Conservation (phyloP, 1,284 basidiomycete genomes). For the Mycosarcoma maydis region DNA sequence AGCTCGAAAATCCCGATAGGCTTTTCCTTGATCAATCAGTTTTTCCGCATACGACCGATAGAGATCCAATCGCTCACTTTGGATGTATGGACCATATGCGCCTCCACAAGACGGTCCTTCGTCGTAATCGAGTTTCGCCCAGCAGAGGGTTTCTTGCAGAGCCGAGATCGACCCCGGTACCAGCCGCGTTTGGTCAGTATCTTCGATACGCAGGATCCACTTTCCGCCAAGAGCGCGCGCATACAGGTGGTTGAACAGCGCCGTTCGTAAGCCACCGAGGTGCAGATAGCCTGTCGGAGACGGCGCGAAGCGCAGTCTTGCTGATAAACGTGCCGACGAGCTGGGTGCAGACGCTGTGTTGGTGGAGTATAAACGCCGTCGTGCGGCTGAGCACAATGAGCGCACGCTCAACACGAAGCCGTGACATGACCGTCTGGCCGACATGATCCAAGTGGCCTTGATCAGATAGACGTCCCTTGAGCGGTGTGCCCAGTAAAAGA, state of each 20-base stretch:
- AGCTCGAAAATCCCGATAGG: conserved; percentile 91
- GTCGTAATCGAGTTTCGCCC: conserved; percentile 94
- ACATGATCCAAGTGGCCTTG: not conserved
- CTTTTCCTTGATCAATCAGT: conserved; percentile 83
- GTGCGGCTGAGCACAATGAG: not conserved
- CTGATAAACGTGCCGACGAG: conserved; percentile 3
- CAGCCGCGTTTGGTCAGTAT: conserved; percentile 77
- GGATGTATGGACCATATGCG: conserved; percentile 53
- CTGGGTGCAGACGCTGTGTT: not conserved
- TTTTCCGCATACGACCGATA: conserved; percentile 80
- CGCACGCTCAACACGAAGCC: not conserved
- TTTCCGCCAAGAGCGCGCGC: conserved; percentile 82
- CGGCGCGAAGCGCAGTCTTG: conserved; percentile 85
- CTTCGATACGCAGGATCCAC: conserved; percentile 92
- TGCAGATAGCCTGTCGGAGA: conserved; percentile 95
- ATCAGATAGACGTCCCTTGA: too few species aligned
- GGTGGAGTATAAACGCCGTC: conserved; percentile 3
- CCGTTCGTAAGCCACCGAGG: conserved; percentile 94
- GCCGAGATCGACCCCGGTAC: conserved; percentile 86
- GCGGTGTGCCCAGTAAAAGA: too few species aligned
- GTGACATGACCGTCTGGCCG: not conserved
- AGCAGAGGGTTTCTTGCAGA: conserved; percentile 79
- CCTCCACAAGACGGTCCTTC: conserved; percentile 75
- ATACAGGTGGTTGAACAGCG: conserved; percentile 89
- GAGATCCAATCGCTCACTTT: conserved; percentile 88